Conservation (phyloP, 768 basidiomycete genomes). For the Stropharia rugosoannulata region DNA sequence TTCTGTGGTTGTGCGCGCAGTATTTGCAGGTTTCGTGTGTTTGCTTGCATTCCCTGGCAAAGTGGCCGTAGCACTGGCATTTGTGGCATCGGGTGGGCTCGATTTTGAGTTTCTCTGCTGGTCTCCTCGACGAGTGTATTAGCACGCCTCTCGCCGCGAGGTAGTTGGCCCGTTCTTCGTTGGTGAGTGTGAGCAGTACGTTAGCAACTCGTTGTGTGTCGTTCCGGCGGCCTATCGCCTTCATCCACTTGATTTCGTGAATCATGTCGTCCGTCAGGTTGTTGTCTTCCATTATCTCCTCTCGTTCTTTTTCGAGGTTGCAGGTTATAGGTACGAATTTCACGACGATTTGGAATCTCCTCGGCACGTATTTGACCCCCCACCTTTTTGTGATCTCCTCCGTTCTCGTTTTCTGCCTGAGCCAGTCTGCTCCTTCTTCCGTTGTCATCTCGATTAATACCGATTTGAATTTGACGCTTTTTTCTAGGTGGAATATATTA, state of each 20-base stretch:
- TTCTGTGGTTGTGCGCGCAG: background rate
- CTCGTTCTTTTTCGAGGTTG: too few relatives aligned
- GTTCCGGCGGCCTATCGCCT: background rate
- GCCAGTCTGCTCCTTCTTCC: background rate
- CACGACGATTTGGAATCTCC: background rate
- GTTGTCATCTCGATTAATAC: background rate
- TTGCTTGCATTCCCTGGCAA: background rate
- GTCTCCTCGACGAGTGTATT: too few relatives aligned
- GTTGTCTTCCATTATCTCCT: too few relatives aligned
- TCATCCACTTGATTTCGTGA: background rate
- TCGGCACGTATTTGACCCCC: background rate
- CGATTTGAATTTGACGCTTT: too few relatives aligned
- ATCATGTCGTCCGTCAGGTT: background rate
- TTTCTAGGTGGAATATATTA: too few relatives aligned
- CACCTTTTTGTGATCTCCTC: background rate
- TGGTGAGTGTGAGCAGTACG: background rate
- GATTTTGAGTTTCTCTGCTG: background rate
- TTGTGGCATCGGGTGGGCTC: background rate
- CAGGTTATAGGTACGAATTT: too few relatives aligned
- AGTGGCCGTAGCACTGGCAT: background rate
- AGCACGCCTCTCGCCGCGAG: background rate
- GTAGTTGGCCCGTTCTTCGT: background rate
- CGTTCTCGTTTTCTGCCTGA: background rate
- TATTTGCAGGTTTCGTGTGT: background rate
- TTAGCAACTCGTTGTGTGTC: background rate